Percentiles rank a stretch among this genome's conserved stretches.
These are phyloP conservation scores for Ziziphus jujuba DNA, from an alignment of 306 rosid genomes.

Conservation along the genomic window DNA sequence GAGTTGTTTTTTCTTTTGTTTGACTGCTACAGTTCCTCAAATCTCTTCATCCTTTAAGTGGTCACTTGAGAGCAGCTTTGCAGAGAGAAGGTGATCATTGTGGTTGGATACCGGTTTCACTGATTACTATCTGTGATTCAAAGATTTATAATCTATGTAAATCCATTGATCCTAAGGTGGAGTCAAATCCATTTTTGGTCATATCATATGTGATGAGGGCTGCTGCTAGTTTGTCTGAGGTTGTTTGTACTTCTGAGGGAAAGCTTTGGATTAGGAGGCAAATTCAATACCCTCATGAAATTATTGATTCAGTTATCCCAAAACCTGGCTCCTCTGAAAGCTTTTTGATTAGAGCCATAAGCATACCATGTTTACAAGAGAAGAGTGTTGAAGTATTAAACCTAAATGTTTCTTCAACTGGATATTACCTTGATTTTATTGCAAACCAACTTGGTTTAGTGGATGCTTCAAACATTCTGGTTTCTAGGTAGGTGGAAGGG, in stretches of 20 bases:
- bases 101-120: conserved; percentile 68
- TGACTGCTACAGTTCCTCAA: conserved; percentile 63
- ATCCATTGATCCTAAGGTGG: conserved; percentile 73
- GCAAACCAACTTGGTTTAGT: conserved; percentile 73
- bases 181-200: conserved; percentile 60
- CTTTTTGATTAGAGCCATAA: conserved; percentile 47
- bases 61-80: conserved; percentile 79
- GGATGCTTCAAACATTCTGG: conserved; percentile 58
- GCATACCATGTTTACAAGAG: conserved; percentile 61
- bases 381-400: conserved; percentile 54
- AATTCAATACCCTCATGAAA: conserved; percentile 58
- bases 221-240: conserved; percentile 45
- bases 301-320: conserved; percentile 40
- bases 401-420: conserved; percentile 55
- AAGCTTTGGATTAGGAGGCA: conserved; percentile 65
- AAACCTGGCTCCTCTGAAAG: conserved; percentile 35
- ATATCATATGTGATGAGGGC: conserved; percentile 57
- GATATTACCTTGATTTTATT: conserved; percentile 77
- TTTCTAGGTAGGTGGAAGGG: conserved; percentile 65
- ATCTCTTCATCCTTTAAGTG: conserved; percentile 70
- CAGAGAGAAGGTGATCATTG: conserved; percentile 61
- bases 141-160: conserved; percentile 59
- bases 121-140: conserved; percentile 55
- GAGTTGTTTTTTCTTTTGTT: conserved; percentile 31
- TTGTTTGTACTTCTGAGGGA: conserved; percentile 47